These are phyloP conservation scores for Colletotrichum tofieldiae DNA, from an alignment of 2,329 filamentous ascomycete genomes.

Conservation along the genomic window DNA sequence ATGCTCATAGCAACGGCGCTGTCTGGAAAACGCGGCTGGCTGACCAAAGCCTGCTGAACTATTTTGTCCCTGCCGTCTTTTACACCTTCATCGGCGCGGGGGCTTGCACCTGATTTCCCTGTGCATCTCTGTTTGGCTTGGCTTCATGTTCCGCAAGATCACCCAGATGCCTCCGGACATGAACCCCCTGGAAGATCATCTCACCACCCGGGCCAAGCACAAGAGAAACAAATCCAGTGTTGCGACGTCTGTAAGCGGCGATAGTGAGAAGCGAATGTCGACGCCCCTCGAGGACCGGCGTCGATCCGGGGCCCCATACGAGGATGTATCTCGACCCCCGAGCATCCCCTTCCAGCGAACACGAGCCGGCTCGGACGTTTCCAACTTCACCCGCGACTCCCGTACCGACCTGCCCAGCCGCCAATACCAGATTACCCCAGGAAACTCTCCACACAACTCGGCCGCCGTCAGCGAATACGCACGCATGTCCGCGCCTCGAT, in stretches of 20 bases:
- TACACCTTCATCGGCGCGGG: conserved; percentile 76
- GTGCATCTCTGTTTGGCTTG: conserved; percentile 81
- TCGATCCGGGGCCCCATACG: conserved; percentile 61
- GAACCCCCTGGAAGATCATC: conserved; percentile 91
- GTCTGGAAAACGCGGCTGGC: conserved; percentile 80
- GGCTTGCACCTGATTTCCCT: conserved; percentile 81
- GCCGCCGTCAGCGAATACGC: conserved; percentile 63
- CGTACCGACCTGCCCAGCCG: conserved; percentile 69
- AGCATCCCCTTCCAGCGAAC: conserved; percentile 87
- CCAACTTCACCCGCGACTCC: conserved; percentile 68
- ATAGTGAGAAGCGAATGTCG: conserved; percentile 74
- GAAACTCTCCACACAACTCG: conserved; percentile 61
- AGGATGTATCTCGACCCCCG: conserved; percentile 63
- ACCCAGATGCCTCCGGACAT: conserved; percentile 88
- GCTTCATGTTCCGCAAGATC: conserved; percentile 86
- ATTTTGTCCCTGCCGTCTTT: conserved; percentile 78
- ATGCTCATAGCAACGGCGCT: conserved; percentile 59
- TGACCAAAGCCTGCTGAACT: conserved; percentile 68
- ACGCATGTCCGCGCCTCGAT: conserved; percentile 59
- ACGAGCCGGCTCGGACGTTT: conserved; percentile 74
- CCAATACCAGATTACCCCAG: conserved; percentile 67
- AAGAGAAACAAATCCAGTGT: conserved; percentile 80
- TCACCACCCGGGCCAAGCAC: conserved; percentile 81
- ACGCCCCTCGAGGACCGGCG: conserved; percentile 59
- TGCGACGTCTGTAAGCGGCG: conserved; percentile 60